Conservation (phyloP, 2,329 filamentous ascomycete species). For the Cryphonectria japonica region DNA sequence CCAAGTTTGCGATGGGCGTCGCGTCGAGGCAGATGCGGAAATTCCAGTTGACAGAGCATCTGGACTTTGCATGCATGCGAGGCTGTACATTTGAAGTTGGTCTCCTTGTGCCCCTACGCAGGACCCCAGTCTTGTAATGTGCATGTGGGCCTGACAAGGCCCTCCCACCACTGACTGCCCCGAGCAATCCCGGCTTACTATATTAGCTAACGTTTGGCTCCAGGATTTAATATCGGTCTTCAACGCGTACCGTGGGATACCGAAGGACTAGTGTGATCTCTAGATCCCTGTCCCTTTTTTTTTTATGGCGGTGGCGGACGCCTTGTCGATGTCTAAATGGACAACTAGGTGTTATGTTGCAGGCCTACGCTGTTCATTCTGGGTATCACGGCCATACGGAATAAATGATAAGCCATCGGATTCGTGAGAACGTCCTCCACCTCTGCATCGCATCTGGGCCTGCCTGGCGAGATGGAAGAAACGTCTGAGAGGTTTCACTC, state of each 20-base stretch:
- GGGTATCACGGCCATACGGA: not conserved
- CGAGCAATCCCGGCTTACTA: not conserved
- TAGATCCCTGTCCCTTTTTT: not conserved
- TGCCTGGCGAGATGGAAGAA: not conserved
- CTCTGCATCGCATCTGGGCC: not conserved
- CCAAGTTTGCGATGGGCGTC: not conserved
- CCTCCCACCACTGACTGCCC: not conserved
- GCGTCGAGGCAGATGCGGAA: not conserved
- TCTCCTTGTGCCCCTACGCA: not conserved
- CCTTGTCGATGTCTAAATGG: not conserved
- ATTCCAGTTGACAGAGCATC: not conserved
- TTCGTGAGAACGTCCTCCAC: not conserved
- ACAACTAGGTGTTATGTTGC: not conserved
- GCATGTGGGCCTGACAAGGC: not conserved
- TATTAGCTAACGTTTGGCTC: not conserved
- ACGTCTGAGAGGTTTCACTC: not conserved
- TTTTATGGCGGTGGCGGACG: not conserved
- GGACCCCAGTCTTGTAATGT: not conserved
- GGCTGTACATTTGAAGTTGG: not conserved
- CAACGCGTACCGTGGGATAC: not conserved
- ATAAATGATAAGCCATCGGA: not conserved
- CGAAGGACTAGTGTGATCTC: not conserved
- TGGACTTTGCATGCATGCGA: conserved; percentile 1
- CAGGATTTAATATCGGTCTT: not conserved
- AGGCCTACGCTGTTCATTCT: not conserved